These are phyloP conservation scores for Yarrowia sp. DNA, from an alignment of 805 yeast species.

Conservation along the genomic window DNA sequence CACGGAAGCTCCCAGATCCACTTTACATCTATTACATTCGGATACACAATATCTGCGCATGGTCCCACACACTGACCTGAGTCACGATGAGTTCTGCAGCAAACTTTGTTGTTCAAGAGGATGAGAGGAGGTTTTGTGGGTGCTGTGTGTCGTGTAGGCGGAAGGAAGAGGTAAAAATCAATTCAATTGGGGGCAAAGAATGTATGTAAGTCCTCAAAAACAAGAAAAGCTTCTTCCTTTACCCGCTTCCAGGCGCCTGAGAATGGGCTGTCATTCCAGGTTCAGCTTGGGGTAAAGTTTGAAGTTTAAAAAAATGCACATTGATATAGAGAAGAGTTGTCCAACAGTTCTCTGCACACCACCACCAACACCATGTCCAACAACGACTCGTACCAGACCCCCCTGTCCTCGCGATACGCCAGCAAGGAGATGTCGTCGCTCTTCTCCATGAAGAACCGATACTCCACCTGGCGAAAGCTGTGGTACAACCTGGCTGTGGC, in stretches of 20 bases:
- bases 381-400: constrained; percentile 82
- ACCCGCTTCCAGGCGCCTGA: neutral
- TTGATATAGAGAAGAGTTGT: neutral
- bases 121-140: too few relatives aligned
- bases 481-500: constrained; percentile 96
- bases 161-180: too few relatives aligned
- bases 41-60: neutral
- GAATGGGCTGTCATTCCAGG: neutral
- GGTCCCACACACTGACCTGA: constrained; percentile 18
- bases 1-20: too few relatives aligned
- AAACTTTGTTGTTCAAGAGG: too few relatives aligned
- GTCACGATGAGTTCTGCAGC: constrained; percentile 24
- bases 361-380: constrained; percentile 30
- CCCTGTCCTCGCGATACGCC: constrained; percentile 94
- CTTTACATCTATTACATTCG: neutral
- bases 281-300: constrained; percentile 1
- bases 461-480: constrained; percentile 96
- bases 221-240: neutral
- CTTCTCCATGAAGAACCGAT: constrained; percentile 90
- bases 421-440: constrained; percentile 94
- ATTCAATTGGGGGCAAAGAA: neutral
- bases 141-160: too few relatives aligned
- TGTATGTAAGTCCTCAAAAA: neutral
- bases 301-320: constrained; percentile 20
- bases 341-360: neutral